phyloP scores from a whole-genome alignment of 345 rosid genomes.

The Aquilaria sinensis region DNA sequence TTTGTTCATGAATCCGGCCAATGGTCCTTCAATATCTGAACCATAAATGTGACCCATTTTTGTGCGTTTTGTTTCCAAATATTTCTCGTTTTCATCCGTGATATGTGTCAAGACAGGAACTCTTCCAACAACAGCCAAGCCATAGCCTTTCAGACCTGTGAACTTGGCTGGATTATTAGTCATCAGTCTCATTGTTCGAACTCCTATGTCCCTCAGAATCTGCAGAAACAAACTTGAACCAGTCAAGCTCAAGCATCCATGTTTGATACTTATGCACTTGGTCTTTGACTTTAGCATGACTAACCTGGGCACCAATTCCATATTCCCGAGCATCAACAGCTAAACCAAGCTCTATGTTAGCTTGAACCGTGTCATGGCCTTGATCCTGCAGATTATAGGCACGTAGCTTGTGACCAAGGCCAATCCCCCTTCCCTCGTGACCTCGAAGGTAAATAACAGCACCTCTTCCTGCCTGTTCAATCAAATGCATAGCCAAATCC shows the following conservation, averaged over 20 bases:
- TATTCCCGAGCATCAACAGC: constrained; percentile 81
- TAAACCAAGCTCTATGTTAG: constrained; percentile 79
- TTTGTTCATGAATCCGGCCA: constrained; percentile 30
- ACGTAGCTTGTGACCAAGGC: constrained; percentile 76
- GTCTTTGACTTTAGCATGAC: constrained; percentile 10
- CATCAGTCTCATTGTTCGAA: constrained; percentile 78
- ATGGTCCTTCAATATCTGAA: constrained; percentile 51
- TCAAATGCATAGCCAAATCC: constrained; percentile 68
- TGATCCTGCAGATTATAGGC: constrained; percentile 85
- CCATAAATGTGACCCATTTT: constrained; percentile 90
- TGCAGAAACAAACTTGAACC: constrained; percentile 15
- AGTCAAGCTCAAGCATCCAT: background rate
- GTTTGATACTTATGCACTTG: background rate
- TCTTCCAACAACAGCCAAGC: constrained; percentile 73
- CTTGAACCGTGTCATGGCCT: constrained; percentile 91
- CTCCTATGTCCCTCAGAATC: constrained; percentile 77
- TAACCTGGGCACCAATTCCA: constrained; percentile 90
- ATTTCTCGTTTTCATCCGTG: constrained; percentile 74
- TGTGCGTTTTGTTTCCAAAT: constrained; percentile 73
- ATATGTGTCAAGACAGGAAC: constrained; percentile 77
- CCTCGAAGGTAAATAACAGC: constrained; percentile 78
- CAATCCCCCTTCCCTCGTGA: constrained; percentile 92
- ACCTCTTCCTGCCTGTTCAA: constrained; percentile 68
- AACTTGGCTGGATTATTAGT: constrained; percentile 94
- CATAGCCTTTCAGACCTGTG: constrained; percentile 74